These are phyloP conservation scores for Aspergillus kassunensis DNA, from an alignment of 495 filamentous ascomycete genomes.

Conservation along the genomic window DNA sequence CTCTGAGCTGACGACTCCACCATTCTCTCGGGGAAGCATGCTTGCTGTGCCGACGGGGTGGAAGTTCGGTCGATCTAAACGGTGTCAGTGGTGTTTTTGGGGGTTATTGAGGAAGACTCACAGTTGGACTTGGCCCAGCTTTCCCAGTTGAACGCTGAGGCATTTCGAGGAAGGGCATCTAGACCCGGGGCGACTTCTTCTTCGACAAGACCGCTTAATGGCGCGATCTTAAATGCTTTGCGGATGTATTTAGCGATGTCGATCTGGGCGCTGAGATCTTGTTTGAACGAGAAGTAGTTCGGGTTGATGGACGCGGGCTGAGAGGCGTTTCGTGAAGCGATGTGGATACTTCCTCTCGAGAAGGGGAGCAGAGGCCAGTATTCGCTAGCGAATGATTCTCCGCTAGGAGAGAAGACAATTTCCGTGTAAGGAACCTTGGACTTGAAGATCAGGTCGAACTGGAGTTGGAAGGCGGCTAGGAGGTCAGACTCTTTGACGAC, in stretches of 20 bases:
- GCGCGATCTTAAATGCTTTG: conserved; percentile 19
- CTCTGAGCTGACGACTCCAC: conserved; percentile 44
- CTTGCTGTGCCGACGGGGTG: conserved; percentile 12
- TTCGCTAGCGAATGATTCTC: conserved; percentile 22
- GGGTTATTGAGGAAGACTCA: background rate
- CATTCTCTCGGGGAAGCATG: conserved; percentile 47
- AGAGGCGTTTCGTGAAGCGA: conserved; percentile 32
- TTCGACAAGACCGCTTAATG: conserved; percentile 12
- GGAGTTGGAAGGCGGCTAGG: conserved; percentile 30
- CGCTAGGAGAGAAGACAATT: conserved; percentile 23
- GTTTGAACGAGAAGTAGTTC: conserved; percentile 48
- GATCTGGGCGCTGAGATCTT: conserved; percentile 42
- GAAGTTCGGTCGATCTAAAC: background rate
- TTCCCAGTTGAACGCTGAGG: background rate
- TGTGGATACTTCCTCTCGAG: conserved; percentile 56
- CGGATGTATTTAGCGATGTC: conserved; percentile 28
- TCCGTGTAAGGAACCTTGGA: conserved; percentile 39
- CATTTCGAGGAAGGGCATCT: background rate
- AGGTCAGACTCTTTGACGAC: conserved; percentile 23
- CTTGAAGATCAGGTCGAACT: conserved; percentile 41
- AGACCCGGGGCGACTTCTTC: conserved; percentile 21
- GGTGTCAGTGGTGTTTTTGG: background rate
- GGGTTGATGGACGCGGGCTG: conserved; percentile 48
- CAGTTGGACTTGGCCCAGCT: background rate
- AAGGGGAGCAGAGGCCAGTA: conserved; percentile 47